phyloP scores from a whole-genome alignment of 2,329 filamentous ascomycete genomes.

The Allantophomopsis cytisporea region DNA sequence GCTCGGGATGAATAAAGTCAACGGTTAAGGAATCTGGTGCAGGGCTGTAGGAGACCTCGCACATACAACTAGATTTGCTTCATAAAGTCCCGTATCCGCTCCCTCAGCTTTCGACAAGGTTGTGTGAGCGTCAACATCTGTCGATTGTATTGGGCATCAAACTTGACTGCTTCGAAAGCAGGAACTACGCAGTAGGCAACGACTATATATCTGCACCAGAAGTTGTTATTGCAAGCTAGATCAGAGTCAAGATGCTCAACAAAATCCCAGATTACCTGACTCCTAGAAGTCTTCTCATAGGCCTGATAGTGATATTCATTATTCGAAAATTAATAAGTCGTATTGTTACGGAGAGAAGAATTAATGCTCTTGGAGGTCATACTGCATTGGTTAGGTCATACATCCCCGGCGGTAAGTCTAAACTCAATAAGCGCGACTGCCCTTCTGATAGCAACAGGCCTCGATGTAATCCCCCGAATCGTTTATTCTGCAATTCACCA shows the following conservation, averaged over 20 bases:
- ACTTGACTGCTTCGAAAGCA: too few species aligned
- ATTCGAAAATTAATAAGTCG: slow-evolving; percentile 15
- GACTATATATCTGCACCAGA: too few species aligned
- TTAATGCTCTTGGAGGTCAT: slow-evolving; percentile 30
- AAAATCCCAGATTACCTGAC: slow-evolving; percentile 1
- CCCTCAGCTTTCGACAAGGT: too few species aligned
- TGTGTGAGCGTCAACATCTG: too few species aligned
- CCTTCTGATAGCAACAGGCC: slow-evolving; percentile 26
- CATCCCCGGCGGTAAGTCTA: slow-evolving; percentile 29
- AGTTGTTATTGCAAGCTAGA: too few species aligned
- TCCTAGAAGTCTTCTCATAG: neutral
- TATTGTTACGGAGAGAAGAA: slow-evolving; percentile 27
- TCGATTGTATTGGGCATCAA: too few species aligned
- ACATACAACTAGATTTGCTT: too few species aligned
- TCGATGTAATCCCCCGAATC: slow-evolving; percentile 51
- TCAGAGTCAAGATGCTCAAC: slow-evolving; percentile 1
- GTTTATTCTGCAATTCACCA: slow-evolving; percentile 37
- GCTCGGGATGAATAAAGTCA: too few species aligned
- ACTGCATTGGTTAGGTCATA: slow-evolving; percentile 21
- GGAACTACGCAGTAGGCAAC: too few species aligned
- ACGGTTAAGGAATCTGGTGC: too few species aligned
- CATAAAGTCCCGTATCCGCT: too few species aligned
- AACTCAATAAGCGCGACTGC: neutral
- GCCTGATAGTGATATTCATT: neutral
- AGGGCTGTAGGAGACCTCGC: too few species aligned